Evolutionary conservation across 805 yeast species (phyloP).

Genomic region (Ogataea wickerhamii): DNA sequence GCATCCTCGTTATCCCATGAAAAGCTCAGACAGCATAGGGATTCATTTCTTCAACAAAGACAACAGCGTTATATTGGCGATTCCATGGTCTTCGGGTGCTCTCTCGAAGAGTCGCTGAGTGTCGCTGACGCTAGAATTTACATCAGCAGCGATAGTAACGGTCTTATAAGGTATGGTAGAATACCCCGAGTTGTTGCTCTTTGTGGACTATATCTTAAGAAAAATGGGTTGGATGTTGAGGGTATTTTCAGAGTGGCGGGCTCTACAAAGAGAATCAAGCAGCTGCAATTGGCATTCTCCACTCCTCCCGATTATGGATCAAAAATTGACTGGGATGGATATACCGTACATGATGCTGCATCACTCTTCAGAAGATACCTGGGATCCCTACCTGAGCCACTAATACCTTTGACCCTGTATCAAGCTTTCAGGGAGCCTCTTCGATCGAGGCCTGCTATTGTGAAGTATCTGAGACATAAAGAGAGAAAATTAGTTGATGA

Average conservation of each 20-base stretch:
- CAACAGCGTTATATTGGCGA: slow-evolving; percentile 43
- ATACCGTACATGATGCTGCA: slow-evolving; percentile 95
- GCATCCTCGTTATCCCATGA: slow-evolving; percentile 25
- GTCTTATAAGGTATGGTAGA: slow-evolving; percentile 74
- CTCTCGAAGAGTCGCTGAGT: slow-evolving; percentile 63
- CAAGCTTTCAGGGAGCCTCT: slow-evolving; percentile 78
- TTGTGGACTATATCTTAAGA: slow-evolving; percentile 83
- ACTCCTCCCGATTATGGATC: slow-evolving; percentile 89
- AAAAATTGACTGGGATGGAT: slow-evolving; percentile 86
- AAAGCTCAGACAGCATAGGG: slow-evolving; percentile 44
- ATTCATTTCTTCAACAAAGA: slow-evolving; percentile 42
- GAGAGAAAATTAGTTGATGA: slow-evolving; percentile 21
- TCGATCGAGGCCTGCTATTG: slow-evolving; percentile 57
- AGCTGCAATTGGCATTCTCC: slow-evolving; percentile 78
- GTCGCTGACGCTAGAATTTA: slow-evolving; percentile 77
- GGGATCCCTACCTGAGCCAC: slow-evolving; percentile 87
- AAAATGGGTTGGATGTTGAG: slow-evolving; percentile 71
- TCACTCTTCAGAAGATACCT: slow-evolving; percentile 81
- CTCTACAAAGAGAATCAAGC: slow-evolving; percentile 80
- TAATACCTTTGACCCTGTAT: slow-evolving; percentile 75
- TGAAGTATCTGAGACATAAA: slow-evolving; percentile 61
- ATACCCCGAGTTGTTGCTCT: slow-evolving; percentile 95
- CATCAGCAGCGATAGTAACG: slow-evolving; percentile 58
- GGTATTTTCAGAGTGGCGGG: slow-evolving; percentile 96
- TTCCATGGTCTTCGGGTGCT: slow-evolving; percentile 72